These are phyloP conservation scores for Russula vinacea DNA, from an alignment of 768 basidiomycete species.

Conservation along the genomic window DNA sequence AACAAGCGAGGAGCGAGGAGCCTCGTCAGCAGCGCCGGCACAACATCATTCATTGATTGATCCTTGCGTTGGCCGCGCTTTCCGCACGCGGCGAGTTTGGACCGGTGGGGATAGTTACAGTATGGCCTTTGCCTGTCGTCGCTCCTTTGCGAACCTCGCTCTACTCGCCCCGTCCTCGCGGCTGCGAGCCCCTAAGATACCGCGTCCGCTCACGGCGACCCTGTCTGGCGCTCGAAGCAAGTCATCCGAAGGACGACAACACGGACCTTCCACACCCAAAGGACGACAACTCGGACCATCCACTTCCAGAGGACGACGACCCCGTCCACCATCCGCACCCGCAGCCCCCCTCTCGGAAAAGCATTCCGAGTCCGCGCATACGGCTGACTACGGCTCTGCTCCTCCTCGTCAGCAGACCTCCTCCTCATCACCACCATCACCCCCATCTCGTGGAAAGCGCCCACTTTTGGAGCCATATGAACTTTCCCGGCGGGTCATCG, in stretches of 20 bases:
- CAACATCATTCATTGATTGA: too few species aligned
- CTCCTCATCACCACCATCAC: too few species aligned
- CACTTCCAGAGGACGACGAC: too few species aligned
- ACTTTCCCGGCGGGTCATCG: slow-evolving; percentile 56
- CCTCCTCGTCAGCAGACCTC: neutral
- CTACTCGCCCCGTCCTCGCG: slow-evolving; percentile 5
- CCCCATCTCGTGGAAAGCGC: neutral
- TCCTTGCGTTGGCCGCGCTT: neutral
- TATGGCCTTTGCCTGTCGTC: neutral
- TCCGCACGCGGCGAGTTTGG: neutral
- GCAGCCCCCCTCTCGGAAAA: neutral
- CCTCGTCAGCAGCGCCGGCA: too few species aligned
- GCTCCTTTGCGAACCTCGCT: neutral
- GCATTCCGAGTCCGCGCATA: neutral
- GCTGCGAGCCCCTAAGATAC: neutral
- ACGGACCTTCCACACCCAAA: too few species aligned
- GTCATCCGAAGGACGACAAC: neutral
- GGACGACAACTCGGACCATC: neutral
- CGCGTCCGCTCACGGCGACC: neutral
- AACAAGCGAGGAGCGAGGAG: too few species aligned
- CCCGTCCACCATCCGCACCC: neutral
- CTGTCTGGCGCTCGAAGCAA: neutral
- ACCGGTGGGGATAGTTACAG: too few species aligned
- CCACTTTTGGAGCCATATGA: slow-evolving; percentile 53
- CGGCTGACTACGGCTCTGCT: neutral